Conservation (phyloP, 2,329 filamentous ascomycete genomes). For the Claviceps sp. region DNA sequence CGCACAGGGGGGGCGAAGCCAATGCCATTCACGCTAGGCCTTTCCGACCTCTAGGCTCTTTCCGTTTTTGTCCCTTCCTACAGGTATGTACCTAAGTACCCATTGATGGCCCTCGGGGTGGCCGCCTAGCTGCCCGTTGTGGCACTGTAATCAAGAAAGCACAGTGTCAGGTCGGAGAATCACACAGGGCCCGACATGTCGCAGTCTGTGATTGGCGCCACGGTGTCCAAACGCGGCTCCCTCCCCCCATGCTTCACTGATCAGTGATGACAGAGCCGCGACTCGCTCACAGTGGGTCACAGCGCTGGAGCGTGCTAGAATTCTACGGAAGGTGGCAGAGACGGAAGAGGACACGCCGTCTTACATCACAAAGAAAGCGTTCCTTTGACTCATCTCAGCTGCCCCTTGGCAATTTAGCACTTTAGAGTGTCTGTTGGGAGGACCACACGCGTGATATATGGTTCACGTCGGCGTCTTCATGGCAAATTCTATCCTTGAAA, state of each 20-base stretch:
- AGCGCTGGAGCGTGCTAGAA: neutral
- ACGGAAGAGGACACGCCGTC: neutral
- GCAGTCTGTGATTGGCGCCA: constrained; percentile 7
- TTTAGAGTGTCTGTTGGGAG: neutral
- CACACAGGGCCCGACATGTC: constrained; percentile 3
- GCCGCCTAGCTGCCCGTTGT: neutral
- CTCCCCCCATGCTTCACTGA: constrained; percentile 1
- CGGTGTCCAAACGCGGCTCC: constrained; percentile 1
- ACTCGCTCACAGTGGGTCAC: neutral
- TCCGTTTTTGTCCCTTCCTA: too few species aligned
- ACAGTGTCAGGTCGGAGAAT: neutral
- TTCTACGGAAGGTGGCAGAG: neutral
- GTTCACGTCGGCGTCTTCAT: neutral
- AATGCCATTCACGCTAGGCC: neutral
- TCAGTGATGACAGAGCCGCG: too few species aligned
- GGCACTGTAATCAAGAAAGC: neutral
- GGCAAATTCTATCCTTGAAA: neutral
- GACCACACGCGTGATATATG: neutral
- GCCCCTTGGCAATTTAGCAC: too few species aligned
- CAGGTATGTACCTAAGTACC: too few species aligned
- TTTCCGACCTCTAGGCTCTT: too few species aligned
- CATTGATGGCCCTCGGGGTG: too few species aligned
- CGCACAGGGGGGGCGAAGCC: neutral
- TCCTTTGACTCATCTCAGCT: neutral
- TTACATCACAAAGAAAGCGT: neutral